Percentiles rank a stretch among this genome's conserved stretches.
Conservation (phyloP, 2,329 filamentous ascomycete species). For the Zymoseptoria tritici region DNA sequence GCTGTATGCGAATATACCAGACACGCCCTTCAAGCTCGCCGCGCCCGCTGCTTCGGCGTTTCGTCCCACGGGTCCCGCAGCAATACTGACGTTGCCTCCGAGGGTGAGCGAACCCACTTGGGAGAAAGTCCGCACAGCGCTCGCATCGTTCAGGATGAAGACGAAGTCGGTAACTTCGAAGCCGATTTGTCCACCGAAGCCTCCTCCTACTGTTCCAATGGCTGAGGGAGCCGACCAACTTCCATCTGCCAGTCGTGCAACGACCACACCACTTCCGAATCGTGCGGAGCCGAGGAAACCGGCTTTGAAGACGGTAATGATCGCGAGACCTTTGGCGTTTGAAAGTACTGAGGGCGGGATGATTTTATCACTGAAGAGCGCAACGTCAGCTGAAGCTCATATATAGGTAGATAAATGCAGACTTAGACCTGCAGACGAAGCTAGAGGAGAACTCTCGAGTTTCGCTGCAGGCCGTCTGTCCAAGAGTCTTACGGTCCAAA, state of each 20-base stretch:
- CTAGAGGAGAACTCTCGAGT: neutral
- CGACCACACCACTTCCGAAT: conserved; percentile 74
- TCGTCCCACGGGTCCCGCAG: conserved; percentile 84
- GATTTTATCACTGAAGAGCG: conserved; percentile 62
- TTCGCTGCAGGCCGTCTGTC: neutral
- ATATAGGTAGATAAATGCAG: too few relatives aligned
- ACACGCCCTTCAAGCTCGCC: conserved; percentile 79
- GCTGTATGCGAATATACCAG: conserved; percentile 91
- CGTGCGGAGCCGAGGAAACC: conserved; percentile 77
- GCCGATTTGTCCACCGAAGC: conserved; percentile 78
- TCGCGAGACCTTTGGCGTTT: conserved; percentile 84
- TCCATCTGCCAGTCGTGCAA: conserved; percentile 69
- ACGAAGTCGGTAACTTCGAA: conserved; percentile 91
- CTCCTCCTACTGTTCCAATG: conserved; percentile 72
- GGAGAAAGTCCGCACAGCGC: conserved; percentile 86
- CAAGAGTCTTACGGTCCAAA: conserved; percentile 59
- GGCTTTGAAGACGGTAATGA: conserved; percentile 80
- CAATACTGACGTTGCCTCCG: conserved; percentile 92
- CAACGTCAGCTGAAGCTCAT: neutral
- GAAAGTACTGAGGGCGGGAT: conserved; percentile 86
- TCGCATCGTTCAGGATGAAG: conserved; percentile 91
- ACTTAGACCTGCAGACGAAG: neutral
- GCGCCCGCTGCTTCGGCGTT: conserved; percentile 95
- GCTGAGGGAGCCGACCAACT: conserved; percentile 75
- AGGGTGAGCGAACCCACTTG: conserved; percentile 86